Evolutionary conservation across 331 rosid species (phyloP).

Genomic region (Quercus phellos): DNA sequence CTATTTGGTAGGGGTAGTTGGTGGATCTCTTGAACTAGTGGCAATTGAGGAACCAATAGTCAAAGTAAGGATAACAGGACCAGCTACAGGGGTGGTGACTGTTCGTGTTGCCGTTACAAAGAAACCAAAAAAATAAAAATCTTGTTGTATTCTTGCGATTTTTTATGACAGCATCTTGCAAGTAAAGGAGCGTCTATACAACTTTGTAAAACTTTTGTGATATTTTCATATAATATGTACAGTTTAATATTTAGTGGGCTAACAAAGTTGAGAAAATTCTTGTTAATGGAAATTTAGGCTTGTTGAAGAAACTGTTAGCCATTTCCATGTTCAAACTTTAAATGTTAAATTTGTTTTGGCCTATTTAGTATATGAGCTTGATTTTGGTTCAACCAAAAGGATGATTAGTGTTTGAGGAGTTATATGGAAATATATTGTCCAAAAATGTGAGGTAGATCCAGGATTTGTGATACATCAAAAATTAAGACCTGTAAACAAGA

Average conservation of each 20-base stretch:
- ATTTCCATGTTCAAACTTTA: too few relatives aligned
- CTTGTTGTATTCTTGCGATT: constrained; percentile 10
- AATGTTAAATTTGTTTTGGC: too few relatives aligned
- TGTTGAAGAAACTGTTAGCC: too few relatives aligned
- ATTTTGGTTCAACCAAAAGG: too few relatives aligned
- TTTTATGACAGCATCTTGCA: constrained; percentile 10
- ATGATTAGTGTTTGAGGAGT: too few relatives aligned
- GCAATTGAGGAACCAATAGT: constrained; percentile 81
- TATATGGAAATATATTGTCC: too few relatives aligned
- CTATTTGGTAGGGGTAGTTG: constrained; percentile 74
- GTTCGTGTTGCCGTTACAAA: constrained; percentile 69
- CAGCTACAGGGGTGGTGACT: constrained; percentile 53
- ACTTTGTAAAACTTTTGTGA: too few relatives aligned
- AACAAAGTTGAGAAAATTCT: not conserved
- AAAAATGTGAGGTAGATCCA: too few relatives aligned
- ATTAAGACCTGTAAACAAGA: too few relatives aligned
- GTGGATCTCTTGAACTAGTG: constrained; percentile 73
- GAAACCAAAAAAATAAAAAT: constrained; percentile 10
- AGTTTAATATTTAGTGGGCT: not conserved
- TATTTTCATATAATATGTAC: not conserved
- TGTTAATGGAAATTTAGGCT: too few relatives aligned
- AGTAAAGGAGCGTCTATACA: not conserved
- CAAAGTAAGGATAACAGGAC: constrained; percentile 79
- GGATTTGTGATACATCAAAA: too few relatives aligned
- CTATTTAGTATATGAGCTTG: too few relatives aligned